Conservation (phyloP, 129 eudicot species). For the Flaveria brownii region DNA sequence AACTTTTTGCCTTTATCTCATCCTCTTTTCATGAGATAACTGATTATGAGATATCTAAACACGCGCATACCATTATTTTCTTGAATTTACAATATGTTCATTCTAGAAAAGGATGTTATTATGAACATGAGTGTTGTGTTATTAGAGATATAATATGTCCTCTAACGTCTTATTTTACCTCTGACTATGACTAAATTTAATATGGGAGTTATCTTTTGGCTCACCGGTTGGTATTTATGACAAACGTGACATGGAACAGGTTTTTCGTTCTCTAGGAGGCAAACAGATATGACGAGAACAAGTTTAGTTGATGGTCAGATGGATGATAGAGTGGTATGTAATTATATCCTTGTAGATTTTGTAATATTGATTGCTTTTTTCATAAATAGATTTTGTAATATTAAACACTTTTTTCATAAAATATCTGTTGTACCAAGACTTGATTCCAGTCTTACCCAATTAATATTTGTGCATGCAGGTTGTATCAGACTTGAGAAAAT, state of each 20-base stretch:
- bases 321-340: conserved; percentile 62
- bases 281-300: conserved; percentile 55
- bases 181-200: background rate
- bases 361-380: background rate
- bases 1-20: background rate
- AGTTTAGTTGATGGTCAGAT: conserved; percentile 44
- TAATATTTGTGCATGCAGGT: conserved; percentile 48
- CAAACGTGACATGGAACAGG: conserved; percentile 43
- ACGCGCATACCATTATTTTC: background rate
- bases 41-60: background rate
- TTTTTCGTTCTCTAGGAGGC: conserved; percentile 69
- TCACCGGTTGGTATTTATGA: background rate
- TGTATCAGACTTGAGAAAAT: conserved; percentile 24
- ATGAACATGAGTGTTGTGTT: background rate
- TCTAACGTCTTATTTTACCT: background rate
- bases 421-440: background rate
- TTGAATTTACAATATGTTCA: background rate
- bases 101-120: background rate
- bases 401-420: conserved; percentile 2
- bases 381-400: background rate
- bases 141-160: background rate
- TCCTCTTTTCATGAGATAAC: background rate
- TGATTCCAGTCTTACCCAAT: conserved; percentile 15
- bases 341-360: background rate
- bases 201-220: background rate